Percentiles rank a stretch among this genome's conserved stretches.
phyloP scores from a whole-genome alignment of 2,329 filamentous ascomycete species.

The Xylaria sp. region DNA sequence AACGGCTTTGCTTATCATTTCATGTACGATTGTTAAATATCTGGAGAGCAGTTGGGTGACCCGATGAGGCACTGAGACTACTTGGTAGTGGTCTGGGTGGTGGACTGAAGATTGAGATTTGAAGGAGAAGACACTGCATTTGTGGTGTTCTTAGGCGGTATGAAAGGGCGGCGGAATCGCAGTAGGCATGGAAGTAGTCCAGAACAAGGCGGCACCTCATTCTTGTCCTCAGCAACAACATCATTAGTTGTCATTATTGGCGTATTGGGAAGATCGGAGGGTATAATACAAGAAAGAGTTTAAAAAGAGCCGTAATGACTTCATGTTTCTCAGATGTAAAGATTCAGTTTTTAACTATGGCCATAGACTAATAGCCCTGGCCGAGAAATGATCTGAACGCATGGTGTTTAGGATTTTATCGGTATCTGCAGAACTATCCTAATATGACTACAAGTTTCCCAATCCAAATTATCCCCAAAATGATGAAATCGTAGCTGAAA shows the following conservation, averaged over 20 bases:
- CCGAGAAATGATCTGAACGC: not conserved
- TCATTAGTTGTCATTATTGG: slow-evolving; percentile 37
- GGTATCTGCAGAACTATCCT: not conserved
- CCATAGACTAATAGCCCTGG: not conserved
- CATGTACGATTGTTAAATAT: slow-evolving; percentile 50
- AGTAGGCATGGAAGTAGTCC: slow-evolving; percentile 13
- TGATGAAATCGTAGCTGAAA: too few relatives aligned
- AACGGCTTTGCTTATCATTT: slow-evolving; percentile 42
- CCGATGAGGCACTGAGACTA: slow-evolving; percentile 7
- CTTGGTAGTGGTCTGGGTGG: not conserved
- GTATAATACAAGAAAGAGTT: slow-evolving; percentile 43
- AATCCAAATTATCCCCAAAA: too few relatives aligned
- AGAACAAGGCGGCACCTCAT: slow-evolving; percentile 25
- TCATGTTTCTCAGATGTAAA: not conserved
- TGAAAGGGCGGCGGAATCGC: slow-evolving; percentile 20
- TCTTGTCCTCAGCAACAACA: slow-evolving; percentile 27
- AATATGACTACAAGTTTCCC: not conserved
- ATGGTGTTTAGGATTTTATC: not conserved
- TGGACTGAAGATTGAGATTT: slow-evolving; percentile 20
- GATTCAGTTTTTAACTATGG: not conserved
- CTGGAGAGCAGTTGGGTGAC: slow-evolving; percentile 34
- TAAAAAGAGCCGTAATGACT: not conserved
- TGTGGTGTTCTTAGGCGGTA: slow-evolving; percentile 4
- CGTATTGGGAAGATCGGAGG: slow-evolving; percentile 41
- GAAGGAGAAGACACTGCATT: not conserved